Percentiles rank a stretch among this genome's conserved stretches.
Conservation (phyloP, 257 asterid genomes). For the Gynochthodes officinalis region DNA sequence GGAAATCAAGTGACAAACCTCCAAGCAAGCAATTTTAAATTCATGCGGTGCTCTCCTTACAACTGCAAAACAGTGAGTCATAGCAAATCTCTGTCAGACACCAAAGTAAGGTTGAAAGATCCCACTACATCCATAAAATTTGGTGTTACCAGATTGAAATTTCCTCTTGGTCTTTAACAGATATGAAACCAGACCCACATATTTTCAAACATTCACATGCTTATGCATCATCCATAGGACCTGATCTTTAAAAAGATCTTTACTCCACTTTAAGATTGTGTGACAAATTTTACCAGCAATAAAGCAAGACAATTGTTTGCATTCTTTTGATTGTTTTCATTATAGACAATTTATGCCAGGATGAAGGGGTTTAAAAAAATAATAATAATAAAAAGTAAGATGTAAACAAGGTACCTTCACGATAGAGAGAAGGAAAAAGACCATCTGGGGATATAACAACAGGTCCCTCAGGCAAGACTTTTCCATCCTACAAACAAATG, state of each 20-base stretch:
- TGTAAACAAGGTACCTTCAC: constrained; percentile 64
- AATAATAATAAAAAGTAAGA: constrained; percentile 5
- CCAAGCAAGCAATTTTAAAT: constrained; percentile 90
- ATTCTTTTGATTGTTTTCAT: not conserved
- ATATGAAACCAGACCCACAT: not conserved
- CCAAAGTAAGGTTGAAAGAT: not conserved
- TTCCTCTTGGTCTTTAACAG: not conserved
- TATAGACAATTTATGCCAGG: constrained; percentile 7
- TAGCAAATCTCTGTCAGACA: not conserved
- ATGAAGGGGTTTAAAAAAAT: too few relatives aligned
- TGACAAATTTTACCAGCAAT: not conserved
- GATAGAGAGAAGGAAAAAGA: constrained; percentile 90
- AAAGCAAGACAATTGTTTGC: not conserved
- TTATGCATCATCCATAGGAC: not conserved
- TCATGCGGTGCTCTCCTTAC: constrained; percentile 96
- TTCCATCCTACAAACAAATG: constrained; percentile 62
- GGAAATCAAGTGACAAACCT: constrained; percentile 45
- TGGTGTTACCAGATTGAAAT: not conserved
- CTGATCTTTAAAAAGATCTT: not conserved
- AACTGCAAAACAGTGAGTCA: constrained; percentile 58
- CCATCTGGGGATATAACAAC: constrained; percentile 98
- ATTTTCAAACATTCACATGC: not conserved
- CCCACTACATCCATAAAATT: not conserved
- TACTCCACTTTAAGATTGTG: not conserved
- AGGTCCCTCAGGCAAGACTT: constrained; percentile 94